Percentiles rank a stretch among this genome's conserved stretches.
phyloP scores from a whole-genome alignment of 2,329 filamentous ascomycete species.

The Trichophyton verrucosum region DNA sequence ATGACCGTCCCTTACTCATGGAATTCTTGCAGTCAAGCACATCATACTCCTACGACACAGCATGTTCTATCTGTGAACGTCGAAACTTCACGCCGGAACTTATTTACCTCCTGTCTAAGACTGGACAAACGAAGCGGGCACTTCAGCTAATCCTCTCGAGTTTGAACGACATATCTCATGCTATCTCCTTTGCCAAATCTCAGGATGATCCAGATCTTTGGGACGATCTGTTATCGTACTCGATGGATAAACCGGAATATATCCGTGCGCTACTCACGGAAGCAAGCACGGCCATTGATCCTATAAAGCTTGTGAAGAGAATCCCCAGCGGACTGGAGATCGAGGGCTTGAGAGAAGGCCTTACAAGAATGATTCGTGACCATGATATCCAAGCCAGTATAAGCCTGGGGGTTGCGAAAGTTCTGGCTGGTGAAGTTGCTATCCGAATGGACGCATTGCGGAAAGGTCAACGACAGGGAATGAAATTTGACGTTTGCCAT shows the following conservation, averaged over 20 bases:
- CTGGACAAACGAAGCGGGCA: conserved; percentile 82
- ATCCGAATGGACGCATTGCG: conserved; percentile 70
- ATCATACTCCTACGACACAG: conserved; percentile 70
- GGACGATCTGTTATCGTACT: conserved; percentile 89
- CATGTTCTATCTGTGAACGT: conserved; percentile 62
- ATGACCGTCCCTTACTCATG: conserved; percentile 69
- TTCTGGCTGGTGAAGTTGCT: conserved; percentile 76
- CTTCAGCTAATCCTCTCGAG: conserved; percentile 87
- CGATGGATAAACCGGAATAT: conserved; percentile 94
- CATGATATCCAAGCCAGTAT: conserved; percentile 93
- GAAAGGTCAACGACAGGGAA: conserved; percentile 65
- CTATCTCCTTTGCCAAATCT: conserved; percentile 87
- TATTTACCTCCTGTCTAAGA: conserved; percentile 93
- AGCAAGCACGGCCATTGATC: conserved; percentile 86
- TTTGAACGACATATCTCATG: conserved; percentile 80
- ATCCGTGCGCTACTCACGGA: conserved; percentile 86
- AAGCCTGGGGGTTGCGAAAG: conserved; percentile 73
- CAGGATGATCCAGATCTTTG: conserved; percentile 86
- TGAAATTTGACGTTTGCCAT: conserved; percentile 67
- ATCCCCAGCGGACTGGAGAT: conserved; percentile 93
- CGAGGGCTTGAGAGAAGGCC: conserved; percentile 72
- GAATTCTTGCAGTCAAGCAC: conserved; percentile 75
- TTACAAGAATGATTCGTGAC: conserved; percentile 85
- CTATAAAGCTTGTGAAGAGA: conserved; percentile 73
- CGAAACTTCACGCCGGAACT: conserved; percentile 77